Evolutionary conservation across 352 stramenopile species (phyloP).

Genomic region (Phytophthora tubulina): DNA sequence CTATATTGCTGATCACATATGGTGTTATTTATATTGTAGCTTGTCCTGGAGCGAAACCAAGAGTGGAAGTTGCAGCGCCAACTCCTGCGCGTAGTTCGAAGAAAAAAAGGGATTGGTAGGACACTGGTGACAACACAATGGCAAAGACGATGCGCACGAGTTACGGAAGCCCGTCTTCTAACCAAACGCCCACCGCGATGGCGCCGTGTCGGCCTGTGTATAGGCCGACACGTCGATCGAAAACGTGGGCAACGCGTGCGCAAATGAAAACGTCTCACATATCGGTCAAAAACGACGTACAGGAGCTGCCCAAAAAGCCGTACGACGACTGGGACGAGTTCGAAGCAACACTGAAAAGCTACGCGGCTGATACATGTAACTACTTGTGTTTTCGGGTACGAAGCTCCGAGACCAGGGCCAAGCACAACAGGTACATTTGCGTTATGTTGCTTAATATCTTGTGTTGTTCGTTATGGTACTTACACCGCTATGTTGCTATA

Average conservation of each 20-base stretch:
- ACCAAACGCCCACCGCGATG: not conserved
- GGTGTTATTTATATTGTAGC: not conserved
- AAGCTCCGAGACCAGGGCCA: too few relatives aligned
- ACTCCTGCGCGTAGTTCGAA: not conserved
- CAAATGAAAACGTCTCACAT: not conserved
- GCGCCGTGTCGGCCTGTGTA: not conserved
- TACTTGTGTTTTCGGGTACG: too few relatives aligned
- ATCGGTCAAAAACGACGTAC: not conserved
- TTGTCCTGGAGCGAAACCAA: not conserved
- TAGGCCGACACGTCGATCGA: not conserved
- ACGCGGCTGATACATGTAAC: too few relatives aligned
- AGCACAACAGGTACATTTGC: too few relatives aligned
- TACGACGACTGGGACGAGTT: conserved; percentile 6
- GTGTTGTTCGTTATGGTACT: too few relatives aligned
- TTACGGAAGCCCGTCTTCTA: not conserved
- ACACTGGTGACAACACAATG: not conserved
- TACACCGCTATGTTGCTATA: too few relatives aligned
- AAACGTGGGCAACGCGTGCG: not conserved
- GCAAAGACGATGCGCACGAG: not conserved
- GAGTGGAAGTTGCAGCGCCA: too few relatives aligned
- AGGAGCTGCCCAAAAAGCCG: not conserved
- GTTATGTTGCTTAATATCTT: too few relatives aligned
- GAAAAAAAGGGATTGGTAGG: too few relatives aligned
- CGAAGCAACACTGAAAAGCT: not conserved
- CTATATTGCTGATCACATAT: not conserved